Evolutionary conservation across 306 rosid species (phyloP), one percentile per base, ranked within the genome.

Genomic region (Spatholobus suberectus): DNA sequence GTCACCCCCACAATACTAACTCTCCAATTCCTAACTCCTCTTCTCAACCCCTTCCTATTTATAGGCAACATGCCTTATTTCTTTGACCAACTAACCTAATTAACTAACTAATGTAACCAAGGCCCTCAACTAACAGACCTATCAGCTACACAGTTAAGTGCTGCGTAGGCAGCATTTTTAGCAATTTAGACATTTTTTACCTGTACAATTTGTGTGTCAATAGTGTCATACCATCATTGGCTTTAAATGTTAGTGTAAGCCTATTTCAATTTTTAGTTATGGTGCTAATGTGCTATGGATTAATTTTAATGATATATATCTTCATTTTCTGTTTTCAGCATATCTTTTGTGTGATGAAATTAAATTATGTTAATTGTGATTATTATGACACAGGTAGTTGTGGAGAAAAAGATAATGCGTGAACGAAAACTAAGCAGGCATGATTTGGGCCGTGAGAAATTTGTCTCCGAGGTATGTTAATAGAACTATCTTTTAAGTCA

Each of bases 391-490:
- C 76, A 96, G 99, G 99, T 96, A 11, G 99, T 96, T 84, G 99
- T 96, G 85, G 99, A 96, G 88, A 96, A 96, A 90, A 93, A 92
- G 93, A 78, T 96, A 83, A 92, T 92, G 97, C 97, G 93, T 24
- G 99, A 93, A 85, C 85, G 68, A 11, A 44, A 88, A 5, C 84
- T 88, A 65, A 91, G 94, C 24, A 89, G 98, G 79, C 99, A 96
- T 86, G 98, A 96, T 78, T 24, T 96, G 80, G 98, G 99, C 38
- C 94, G 98, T 4, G 96, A 93, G 73, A 86, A 81, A 55, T 96
- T 93, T 83, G 65, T 93, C 9, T 75, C 92, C 21, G 94, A 96
- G 91, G 99, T 88, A 87, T 90, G 92, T 76, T 70, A 77, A 70
- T 82, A 61, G 68, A 73, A 37, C 13, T 47, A 18, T 49, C 29